Conservation (phyloP, 441 rosid genomes). For the Cnidoscolus chayamansa region DNA sequence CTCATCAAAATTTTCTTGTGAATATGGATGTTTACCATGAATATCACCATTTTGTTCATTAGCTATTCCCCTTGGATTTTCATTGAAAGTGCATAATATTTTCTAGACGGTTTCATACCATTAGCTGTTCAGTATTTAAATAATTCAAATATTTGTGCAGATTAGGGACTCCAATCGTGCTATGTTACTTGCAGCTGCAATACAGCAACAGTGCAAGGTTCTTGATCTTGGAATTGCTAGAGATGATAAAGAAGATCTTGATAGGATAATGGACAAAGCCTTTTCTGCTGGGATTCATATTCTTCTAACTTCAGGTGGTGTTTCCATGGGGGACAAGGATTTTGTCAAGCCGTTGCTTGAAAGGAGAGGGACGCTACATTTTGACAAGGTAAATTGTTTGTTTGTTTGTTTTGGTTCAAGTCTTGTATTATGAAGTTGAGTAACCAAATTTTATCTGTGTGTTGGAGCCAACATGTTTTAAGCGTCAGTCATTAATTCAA, state of each 20-base stretch:
- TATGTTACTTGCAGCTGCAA: conserved; percentile 75
- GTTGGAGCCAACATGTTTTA: conserved; percentile 3
- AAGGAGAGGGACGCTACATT: conserved; percentile 69
- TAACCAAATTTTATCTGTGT: conserved; percentile 4
- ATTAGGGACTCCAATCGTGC: conserved; percentile 96
- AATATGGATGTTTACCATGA: background rate
- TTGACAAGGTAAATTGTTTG: conserved; percentile 53
- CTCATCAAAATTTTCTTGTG: background rate
- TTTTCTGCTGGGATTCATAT: conserved; percentile 66
- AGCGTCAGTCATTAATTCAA: conserved; percentile 23
- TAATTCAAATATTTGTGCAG: conserved; percentile 42
- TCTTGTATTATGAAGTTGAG: background rate
- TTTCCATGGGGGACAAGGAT: conserved; percentile 98
- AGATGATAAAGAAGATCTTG: conserved; percentile 73
- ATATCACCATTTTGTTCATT: background rate
- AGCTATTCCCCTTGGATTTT: conserved; percentile 1
- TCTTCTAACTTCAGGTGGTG: conserved; percentile 91
- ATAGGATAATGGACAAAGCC: conserved; percentile 56
- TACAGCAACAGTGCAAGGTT: conserved; percentile 73
- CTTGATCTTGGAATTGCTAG: conserved; percentile 79
- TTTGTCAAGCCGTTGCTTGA: conserved; percentile 79
- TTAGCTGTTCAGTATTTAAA: conserved; percentile 19
- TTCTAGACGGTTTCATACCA: conserved; percentile 8
- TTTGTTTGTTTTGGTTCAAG: no score
- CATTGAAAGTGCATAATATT: background rate